Evolutionary conservation across 2,329 filamentous ascomycete genomes (phyloP).

Genomic region (Phialophora verrucosa): DNA sequence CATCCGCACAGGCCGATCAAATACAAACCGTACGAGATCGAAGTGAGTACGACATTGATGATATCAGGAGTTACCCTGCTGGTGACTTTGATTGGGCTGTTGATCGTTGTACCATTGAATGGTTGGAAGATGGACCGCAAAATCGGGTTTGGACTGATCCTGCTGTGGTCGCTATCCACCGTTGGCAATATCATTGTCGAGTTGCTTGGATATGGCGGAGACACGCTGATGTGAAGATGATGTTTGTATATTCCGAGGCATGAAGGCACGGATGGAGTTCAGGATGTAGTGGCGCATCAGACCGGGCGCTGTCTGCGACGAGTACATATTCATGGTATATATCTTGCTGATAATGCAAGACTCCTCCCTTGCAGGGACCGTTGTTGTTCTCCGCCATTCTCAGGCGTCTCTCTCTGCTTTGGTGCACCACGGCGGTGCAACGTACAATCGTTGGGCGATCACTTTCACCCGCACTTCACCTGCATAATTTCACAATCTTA

Average conservation of each 20-base stretch:
- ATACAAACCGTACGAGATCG: conserved; percentile 80
- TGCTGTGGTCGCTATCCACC: conserved; percentile 80
- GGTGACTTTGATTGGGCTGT: conserved; percentile 75
- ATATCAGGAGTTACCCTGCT: conserved; percentile 85
- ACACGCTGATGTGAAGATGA: conserved; percentile 16
- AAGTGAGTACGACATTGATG: conserved; percentile 82
- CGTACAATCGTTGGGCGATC: background rate
- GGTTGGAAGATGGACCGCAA: conserved; percentile 81
- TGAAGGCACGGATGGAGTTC: background rate
- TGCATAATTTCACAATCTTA: background rate
- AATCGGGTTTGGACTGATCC: conserved; percentile 81
- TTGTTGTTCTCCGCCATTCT: background rate
- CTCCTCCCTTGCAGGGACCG: background rate
- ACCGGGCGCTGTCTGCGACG: background rate
- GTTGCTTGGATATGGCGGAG: conserved; percentile 48
- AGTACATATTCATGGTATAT: conserved; percentile 11
- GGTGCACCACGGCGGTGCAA: background rate
- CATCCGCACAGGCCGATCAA: conserved; percentile 68
- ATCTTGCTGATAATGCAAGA: conserved; percentile 1
- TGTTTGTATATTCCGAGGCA: conserved; percentile 7
- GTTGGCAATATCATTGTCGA: conserved; percentile 82
- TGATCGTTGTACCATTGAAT: conserved; percentile 83
- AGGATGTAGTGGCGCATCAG: background rate
- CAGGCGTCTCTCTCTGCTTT: background rate
- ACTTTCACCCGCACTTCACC: background rate